Percentiles rank a stretch among this genome's conserved stretches.
Evolutionary conservation across 345 rosid species (phyloP).

Genomic region (Lepidium aucheri): DNA sequence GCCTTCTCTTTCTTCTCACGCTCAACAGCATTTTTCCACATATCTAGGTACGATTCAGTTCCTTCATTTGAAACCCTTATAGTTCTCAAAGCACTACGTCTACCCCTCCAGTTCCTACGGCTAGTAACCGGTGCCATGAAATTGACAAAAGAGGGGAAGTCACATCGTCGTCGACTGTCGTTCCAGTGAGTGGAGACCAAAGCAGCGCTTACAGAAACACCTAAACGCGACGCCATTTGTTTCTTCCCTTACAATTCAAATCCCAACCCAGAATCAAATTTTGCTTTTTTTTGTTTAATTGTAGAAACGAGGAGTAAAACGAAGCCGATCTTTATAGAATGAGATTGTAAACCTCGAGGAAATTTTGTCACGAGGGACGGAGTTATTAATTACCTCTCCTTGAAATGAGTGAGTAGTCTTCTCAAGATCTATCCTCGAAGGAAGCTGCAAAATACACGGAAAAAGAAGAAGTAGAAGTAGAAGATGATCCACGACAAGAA

Average conservation of each 20-base stretch:
- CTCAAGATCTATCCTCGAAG: constrained; percentile 16
- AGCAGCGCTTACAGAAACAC: constrained; percentile 33
- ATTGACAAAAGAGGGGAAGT: background rate
- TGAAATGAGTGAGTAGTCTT: background rate
- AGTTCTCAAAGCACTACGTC: constrained; percentile 9
- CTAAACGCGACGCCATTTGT: constrained; percentile 37
- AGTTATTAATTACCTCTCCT: constrained; percentile 9
- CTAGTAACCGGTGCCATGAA: background rate
- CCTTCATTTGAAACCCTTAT: constrained; percentile 38
- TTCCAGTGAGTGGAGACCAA: constrained; percentile 12
- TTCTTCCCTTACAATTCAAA: background rate
- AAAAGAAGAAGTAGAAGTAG: background rate
- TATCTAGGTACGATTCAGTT: constrained; percentile 56
- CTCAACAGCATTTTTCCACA: constrained; percentile 79
- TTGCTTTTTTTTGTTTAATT: background rate
- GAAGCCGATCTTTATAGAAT: background rate
- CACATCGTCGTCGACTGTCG: background rate
- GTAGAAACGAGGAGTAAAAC: background rate
- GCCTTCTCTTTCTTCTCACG: constrained; percentile 61
- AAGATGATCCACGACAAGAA: background rate
- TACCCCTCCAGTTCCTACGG: constrained; percentile 1
- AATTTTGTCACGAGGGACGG: background rate
- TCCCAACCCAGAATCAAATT: background rate
- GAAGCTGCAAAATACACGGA: background rate
- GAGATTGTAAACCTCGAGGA: background rate